Evolutionary conservation across 2,329 filamentous ascomycete species (phyloP).

Genomic region (Fonsecaea pedrosoi): DNA sequence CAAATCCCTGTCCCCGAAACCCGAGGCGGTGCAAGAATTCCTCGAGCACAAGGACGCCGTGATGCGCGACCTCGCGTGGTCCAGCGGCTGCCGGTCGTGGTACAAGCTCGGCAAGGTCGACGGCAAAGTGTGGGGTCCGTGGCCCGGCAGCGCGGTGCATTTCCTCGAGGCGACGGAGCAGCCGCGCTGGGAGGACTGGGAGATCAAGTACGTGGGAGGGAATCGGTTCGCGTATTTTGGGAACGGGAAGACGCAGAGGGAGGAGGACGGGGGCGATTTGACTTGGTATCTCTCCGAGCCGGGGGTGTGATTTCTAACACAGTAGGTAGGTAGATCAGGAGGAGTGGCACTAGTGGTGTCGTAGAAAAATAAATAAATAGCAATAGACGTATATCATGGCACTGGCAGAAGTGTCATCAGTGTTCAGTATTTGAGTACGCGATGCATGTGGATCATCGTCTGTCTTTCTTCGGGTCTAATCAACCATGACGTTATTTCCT

Average conservation of each 20-base stretch:
- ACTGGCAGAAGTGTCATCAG: no score
- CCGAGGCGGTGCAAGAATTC: slow-evolving; percentile 31
- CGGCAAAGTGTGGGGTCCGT: slow-evolving; percentile 9
- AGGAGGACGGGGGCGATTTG: slow-evolving; percentile 41
- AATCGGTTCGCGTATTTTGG: slow-evolving; percentile 59
- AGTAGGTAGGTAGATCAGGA: no score
- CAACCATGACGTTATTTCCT: no score
- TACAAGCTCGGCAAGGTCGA: slow-evolving; percentile 9
- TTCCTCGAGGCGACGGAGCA: slow-evolving; percentile 4
- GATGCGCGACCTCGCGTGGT: slow-evolving; percentile 21
- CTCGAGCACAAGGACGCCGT: slow-evolving; percentile 24
- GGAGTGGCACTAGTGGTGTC: no score
- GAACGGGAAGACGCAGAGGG: slow-evolving; percentile 53
- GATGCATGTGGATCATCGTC: no score
- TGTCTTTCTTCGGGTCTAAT: no score
- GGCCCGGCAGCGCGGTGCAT: background rate
- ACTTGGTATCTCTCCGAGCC: slow-evolving; percentile 37
- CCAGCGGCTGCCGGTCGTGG: slow-evolving; percentile 18
- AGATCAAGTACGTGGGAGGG: slow-evolving; percentile 50
- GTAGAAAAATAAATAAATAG: no score
- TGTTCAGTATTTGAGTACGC: no score
- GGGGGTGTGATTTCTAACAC: background rate
- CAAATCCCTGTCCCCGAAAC: slow-evolving; percentile 41
- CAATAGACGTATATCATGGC: no score
- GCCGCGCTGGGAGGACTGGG: slow-evolving; percentile 26